These are phyloP conservation scores for Alternaria brassicicola DNA, from an alignment of 2,329 filamentous ascomycete genomes.

Conservation along the genomic window DNA sequence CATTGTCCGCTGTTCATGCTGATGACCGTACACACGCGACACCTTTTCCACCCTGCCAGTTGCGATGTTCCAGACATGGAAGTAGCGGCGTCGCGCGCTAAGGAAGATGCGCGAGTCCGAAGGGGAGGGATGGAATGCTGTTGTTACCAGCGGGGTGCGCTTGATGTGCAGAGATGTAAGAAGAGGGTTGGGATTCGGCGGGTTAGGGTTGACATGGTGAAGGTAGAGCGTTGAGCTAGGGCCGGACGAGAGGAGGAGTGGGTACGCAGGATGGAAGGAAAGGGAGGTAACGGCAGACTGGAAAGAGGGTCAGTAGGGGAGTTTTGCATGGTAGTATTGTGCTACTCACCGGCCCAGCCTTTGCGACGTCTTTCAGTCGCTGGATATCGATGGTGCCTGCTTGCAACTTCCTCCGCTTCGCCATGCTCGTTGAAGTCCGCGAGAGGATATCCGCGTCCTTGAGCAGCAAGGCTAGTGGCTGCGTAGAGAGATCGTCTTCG, in stretches of 20 bases:
- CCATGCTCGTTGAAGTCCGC: slow-evolving; percentile 52
- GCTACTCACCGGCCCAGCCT: slow-evolving; percentile 68
- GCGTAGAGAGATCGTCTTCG: slow-evolving; percentile 62
- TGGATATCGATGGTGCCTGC: slow-evolving; percentile 92
- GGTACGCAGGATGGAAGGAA: slow-evolving; percentile 86
- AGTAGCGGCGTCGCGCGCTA: slow-evolving; percentile 85
- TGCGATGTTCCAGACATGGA: slow-evolving; percentile 90
- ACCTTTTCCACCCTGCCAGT: slow-evolving; percentile 84
- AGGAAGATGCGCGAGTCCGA: slow-evolving; percentile 82
- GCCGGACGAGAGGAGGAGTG: slow-evolving; percentile 88
- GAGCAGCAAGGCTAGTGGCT: slow-evolving; percentile 80
- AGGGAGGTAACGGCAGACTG: slow-evolving; percentile 78
- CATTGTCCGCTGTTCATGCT: slow-evolving; percentile 86
- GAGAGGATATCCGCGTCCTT: slow-evolving; percentile 74
- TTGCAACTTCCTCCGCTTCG: slow-evolving; percentile 73
- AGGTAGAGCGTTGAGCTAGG: slow-evolving; percentile 84
- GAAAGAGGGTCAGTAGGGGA: slow-evolving; percentile 18
- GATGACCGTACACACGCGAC: slow-evolving; percentile 73
- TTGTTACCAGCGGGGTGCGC: slow-evolving; percentile 81
- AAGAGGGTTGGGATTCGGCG: slow-evolving; percentile 80
- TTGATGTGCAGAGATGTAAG: slow-evolving; percentile 89
- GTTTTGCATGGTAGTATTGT: neutral
- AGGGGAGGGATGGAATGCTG: slow-evolving; percentile 74
- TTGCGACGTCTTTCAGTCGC: slow-evolving; percentile 82
- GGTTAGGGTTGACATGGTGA: slow-evolving; percentile 82